These are phyloP conservation scores for Digitaria exilis DNA, from an alignment of 202 grass and related monocot genomes.

Conservation along the genomic window DNA sequence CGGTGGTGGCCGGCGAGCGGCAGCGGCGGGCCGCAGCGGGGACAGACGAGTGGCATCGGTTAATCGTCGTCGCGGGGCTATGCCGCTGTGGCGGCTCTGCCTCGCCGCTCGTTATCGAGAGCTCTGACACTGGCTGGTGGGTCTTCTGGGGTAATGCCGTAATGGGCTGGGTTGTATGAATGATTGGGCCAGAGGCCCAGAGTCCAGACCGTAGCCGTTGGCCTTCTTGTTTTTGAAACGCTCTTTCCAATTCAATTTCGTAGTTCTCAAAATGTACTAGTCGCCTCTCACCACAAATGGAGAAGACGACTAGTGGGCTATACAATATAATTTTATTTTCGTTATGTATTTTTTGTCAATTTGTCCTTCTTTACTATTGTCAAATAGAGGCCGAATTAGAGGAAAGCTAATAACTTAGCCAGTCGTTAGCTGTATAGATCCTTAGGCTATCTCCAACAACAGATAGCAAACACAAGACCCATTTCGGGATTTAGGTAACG, in stretches of 20 bases:
- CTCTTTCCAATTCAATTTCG: neutral
- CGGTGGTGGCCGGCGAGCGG: constrained; percentile 20
- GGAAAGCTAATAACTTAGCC: too few relatives aligned
- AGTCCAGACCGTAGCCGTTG: neutral
- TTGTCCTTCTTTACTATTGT: too few relatives aligned
- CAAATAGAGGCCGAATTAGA: too few relatives aligned
- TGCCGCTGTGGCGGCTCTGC: constrained; percentile 7
- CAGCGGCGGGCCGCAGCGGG: constrained; percentile 42
- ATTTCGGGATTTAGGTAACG: too few relatives aligned
- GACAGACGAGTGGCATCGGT: constrained; percentile 47
- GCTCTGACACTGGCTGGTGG: constrained; percentile 22
- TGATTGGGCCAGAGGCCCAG: neutral
- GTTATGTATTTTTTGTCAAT: too few relatives aligned
- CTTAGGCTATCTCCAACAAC: too few relatives aligned
- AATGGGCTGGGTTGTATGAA: neutral
- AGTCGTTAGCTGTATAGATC: too few relatives aligned
- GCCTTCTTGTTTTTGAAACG: neutral
- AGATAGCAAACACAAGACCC: too few relatives aligned
- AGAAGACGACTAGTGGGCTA: too few relatives aligned
- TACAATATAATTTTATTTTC: too few relatives aligned
- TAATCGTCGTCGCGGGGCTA: neutral
- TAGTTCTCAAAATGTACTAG: neutral
- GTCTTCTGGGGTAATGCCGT: neutral
- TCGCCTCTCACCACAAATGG: too few relatives aligned
- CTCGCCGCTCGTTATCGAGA: constrained; percentile 44